A percentile compares a stretch with the other conserved stretches of the same genome.
Evolutionary conservation across 108 stramenopile species (phyloP).

Genomic region (Cyclostephanos invisitatus): DNA sequence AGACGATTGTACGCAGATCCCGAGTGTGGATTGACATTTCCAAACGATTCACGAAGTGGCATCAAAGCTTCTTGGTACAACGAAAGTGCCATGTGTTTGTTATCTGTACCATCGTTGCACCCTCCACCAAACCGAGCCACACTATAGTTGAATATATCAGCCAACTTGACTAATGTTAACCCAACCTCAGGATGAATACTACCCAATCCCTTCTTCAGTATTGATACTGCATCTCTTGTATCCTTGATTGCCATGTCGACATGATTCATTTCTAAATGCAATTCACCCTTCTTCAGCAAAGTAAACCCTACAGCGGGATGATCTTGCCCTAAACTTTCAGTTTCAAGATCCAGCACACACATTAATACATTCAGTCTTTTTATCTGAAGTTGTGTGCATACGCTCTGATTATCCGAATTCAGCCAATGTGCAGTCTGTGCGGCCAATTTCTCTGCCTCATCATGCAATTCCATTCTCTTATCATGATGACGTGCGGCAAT

Average conservation of each 20-base stretch:
- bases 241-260: conserved; percentile 46
- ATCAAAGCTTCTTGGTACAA: conserved; percentile 36
- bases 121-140: background rate
- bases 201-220: conserved; percentile 41
- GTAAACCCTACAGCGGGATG: conserved; percentile 48
- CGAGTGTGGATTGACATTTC: conserved; percentile 27
- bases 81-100: conserved; percentile 39
- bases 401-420: conserved; percentile 1
- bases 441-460: conserved; percentile 29
- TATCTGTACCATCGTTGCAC: conserved; percentile 9
- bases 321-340: conserved; percentile 42
- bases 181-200: conserved; percentile 45
- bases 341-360: conserved; percentile 42
- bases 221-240: conserved; percentile 31
- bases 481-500: conserved; percentile 37
- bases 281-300: conserved; percentile 38
- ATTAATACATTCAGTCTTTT: conserved; percentile 37
- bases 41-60: conserved; percentile 38
- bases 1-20: conserved; percentile 37
- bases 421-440: conserved; percentile 4
- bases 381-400: conserved; percentile 28
- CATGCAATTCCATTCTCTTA: conserved; percentile 39
- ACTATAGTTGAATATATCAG: conserved; percentile 45
- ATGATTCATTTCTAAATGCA: conserved; percentile 49
- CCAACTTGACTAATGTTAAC: conserved; percentile 25